Conservation (phyloP, 768 basidiomycete genomes). For the Coprinopsis strossmayeri region DNA sequence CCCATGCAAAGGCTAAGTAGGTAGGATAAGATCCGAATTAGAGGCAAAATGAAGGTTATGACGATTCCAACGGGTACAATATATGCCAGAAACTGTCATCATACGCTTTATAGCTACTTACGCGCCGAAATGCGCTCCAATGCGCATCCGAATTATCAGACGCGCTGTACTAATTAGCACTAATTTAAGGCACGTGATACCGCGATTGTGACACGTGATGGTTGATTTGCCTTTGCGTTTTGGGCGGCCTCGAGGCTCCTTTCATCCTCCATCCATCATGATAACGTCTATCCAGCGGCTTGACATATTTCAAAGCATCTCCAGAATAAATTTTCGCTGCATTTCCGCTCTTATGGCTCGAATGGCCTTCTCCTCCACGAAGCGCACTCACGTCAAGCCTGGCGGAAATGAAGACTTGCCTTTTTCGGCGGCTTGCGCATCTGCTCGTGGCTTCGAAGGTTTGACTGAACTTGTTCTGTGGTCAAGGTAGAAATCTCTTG, state of each 20-base stretch:
- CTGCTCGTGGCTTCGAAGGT: not conserved
- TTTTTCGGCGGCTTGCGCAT: constrained; percentile 5
- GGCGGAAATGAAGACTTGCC: constrained; percentile 10
- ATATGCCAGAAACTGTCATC: not conserved
- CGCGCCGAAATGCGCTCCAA: too few relatives aligned
- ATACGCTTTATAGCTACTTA: not conserved
- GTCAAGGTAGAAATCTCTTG: too few relatives aligned
- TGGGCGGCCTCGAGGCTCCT: not conserved
- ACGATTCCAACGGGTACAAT: too few relatives aligned
- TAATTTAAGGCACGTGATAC: not conserved
- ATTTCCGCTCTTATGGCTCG: too few relatives aligned
- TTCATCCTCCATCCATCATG: not conserved
- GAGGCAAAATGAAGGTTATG: too few relatives aligned
- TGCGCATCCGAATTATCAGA: not conserved
- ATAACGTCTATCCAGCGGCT: not conserved
- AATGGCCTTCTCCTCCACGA: too few relatives aligned
- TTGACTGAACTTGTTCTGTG: not conserved
- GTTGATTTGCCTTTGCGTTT: not conserved
- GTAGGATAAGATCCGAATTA: too few relatives aligned
- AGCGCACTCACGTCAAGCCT: not conserved
- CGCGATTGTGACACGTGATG: not conserved
- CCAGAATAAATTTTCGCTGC: too few relatives aligned
- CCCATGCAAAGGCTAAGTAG: too few relatives aligned
- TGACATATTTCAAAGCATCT: not conserved
- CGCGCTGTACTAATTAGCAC: not conserved